Conservation (phyloP, 1,139 yeast species). For the Candida sp. region DNA sequence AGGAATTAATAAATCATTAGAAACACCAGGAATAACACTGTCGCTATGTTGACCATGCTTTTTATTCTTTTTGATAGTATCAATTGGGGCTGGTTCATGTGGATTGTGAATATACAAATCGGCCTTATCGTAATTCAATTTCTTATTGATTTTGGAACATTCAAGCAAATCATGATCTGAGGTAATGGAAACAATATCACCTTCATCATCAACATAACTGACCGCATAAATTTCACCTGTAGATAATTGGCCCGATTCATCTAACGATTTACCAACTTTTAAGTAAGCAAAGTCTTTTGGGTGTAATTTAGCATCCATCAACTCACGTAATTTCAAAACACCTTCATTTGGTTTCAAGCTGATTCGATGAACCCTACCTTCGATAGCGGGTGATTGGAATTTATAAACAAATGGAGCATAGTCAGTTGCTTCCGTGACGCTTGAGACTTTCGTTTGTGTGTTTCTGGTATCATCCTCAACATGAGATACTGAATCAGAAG, state of each 20-base stretch:
- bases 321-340: conserved; percentile 22
- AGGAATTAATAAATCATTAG: conserved; percentile 59
- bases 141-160: conserved; percentile 57
- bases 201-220: conserved; percentile 82
- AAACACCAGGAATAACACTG: conserved; percentile 50
- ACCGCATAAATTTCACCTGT: conserved; percentile 51
- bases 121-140: conserved; percentile 55
- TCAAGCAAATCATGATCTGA: conserved; percentile 71
- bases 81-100: conserved; percentile 41
- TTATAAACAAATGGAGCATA: conserved; percentile 55
- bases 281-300: conserved; percentile 43
- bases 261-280: conserved; percentile 12
- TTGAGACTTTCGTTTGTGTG: conserved; percentile 3
- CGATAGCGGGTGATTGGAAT: conserved; percentile 64
- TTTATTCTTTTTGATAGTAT: conserved; percentile 13
- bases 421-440: conserved; percentile 7
- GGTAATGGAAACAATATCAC: conserved; percentile 76
- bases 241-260: conserved; percentile 8
- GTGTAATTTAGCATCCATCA: conserved; percentile 44
- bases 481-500: conserved; percentile 67
- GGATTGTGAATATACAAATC: conserved; percentile 74
- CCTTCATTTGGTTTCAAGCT: conserved; percentile 31
- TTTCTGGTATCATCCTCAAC: conserved; percentile 23
- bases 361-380: conserved; percentile 61
- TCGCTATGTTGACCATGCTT: conserved; percentile 6